phyloP scores from a whole-genome alignment of 2,329 filamentous ascomycete species.

The Diaporthe australafricana region DNA sequence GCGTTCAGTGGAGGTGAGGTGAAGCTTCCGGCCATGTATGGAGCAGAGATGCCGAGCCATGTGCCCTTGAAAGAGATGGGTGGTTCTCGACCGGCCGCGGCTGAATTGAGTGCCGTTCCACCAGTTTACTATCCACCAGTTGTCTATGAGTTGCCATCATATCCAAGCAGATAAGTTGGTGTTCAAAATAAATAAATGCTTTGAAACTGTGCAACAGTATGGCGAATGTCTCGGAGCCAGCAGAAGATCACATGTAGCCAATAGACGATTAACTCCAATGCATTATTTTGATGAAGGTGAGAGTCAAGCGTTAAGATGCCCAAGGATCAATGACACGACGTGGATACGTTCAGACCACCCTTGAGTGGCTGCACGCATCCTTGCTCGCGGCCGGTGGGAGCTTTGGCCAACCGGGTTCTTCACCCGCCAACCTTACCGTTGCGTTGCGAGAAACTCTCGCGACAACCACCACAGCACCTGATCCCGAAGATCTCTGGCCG shows the following conservation, averaged over 20 bases:
- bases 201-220: neutral
- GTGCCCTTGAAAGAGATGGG: neutral
- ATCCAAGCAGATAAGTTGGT: neutral
- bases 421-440: neutral
- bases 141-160: constrained; percentile 6
- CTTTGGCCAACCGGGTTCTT: constrained; percentile 17
- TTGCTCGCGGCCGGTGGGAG: neutral
- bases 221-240: neutral
- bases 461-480: constrained; percentile 15
- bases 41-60: neutral
- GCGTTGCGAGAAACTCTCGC: neutral
- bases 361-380: constrained; percentile 8
- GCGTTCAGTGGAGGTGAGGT: neutral
- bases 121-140: neutral
- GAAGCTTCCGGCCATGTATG: neutral
- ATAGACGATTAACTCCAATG: neutral
- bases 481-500: constrained; percentile 40
- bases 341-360: neutral
- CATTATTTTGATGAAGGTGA: neutral
- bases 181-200: neutral
- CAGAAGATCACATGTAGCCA: neutral
- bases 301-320: neutral
- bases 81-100: neutral
- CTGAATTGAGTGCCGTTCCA: neutral
- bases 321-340: too few relatives aligned